Conservation (phyloP, 495 filamentous ascomycete genomes). For the Hyaloscypha bicolor region DNA sequence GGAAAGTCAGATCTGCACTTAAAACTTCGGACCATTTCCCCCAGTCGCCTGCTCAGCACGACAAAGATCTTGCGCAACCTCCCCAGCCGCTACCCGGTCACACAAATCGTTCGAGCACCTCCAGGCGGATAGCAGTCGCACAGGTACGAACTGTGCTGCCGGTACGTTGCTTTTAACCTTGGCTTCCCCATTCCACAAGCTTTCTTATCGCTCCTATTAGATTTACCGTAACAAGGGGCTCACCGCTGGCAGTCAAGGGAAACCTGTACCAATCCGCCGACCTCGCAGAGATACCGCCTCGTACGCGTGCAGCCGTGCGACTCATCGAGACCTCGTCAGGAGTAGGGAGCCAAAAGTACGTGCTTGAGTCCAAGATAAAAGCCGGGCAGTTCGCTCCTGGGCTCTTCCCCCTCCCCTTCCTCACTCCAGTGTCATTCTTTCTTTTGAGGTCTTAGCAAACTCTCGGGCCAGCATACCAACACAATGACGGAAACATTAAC, state of each 20-base stretch:
- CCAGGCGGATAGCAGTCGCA: not conserved
- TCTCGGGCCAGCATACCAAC: not conserved
- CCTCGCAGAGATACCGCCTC: slow-evolving; percentile 1
- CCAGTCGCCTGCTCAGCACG: not conserved
- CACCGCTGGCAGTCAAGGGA: slow-evolving; percentile 2
- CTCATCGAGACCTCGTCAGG: not conserved
- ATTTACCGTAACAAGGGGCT: not conserved
- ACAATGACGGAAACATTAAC: slow-evolving; percentile 23
- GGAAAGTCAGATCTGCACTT: not conserved
- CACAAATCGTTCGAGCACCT: not conserved
- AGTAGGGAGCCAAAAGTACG: not conserved
- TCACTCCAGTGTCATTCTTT: not conserved
- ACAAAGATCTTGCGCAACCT: not conserved
- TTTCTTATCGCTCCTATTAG: slow-evolving; percentile 23
- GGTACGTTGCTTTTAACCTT: slow-evolving; percentile 10
- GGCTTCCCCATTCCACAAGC: slow-evolving; percentile 8
- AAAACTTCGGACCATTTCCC: not conserved
- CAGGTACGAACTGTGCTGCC: slow-evolving; percentile 7
- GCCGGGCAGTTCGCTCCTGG: not conserved
- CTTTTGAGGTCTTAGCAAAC: not conserved
- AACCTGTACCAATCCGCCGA: slow-evolving; percentile 5
- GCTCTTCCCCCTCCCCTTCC: not conserved
- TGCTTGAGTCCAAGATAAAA: not conserved
- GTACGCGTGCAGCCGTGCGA: slow-evolving; percentile 8
- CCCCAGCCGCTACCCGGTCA: slow-evolving; percentile 14